Percentiles rank a stretch among this genome's conserved stretches.
These are phyloP conservation scores for Mycena filopes DNA, from an alignment of 768 basidiomycete species.

Conservation along the genomic window DNA sequence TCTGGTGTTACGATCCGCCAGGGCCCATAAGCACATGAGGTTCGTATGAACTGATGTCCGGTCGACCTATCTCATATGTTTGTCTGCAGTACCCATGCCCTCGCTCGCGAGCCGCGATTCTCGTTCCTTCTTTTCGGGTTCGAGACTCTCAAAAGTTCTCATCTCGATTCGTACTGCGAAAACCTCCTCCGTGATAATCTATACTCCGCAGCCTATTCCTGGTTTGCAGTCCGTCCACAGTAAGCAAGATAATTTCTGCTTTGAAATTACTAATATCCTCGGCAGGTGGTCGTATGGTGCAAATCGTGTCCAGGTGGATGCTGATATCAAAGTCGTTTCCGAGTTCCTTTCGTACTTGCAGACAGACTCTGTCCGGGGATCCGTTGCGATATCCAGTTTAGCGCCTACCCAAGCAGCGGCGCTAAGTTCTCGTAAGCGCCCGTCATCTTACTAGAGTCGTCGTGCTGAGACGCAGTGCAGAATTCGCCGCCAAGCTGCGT, in stretches of 20 bases:
- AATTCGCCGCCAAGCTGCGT: constrained; percentile 69
- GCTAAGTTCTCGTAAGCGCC: constrained; percentile 53
- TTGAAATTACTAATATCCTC: constrained; percentile 4
- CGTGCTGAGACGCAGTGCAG: constrained; percentile 44
- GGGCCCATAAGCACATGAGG: constrained; percentile 81
- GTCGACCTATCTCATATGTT: constrained; percentile 10
- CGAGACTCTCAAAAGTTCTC: constrained; percentile 88
- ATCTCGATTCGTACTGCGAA: constrained; percentile 86
- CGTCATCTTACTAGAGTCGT: background rate
- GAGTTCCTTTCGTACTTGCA: constrained; percentile 86
- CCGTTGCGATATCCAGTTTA: constrained; percentile 69
- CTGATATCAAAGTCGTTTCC: constrained; percentile 87
- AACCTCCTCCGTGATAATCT: constrained; percentile 76
- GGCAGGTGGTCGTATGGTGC: constrained; percentile 96
- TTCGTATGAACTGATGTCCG: constrained; percentile 42
- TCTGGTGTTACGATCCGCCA: constrained; percentile 83
- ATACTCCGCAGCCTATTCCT: constrained; percentile 84
- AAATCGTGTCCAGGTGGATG: constrained; percentile 88
- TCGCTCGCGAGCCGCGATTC: constrained; percentile 91
- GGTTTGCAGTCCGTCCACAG: constrained; percentile 97
- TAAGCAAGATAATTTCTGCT: constrained; percentile 52
- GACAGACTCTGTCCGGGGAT: constrained; percentile 74
- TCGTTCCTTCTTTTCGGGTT: constrained; percentile 94
- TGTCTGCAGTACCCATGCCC: constrained; percentile 80
- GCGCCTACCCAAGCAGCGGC: constrained; percentile 59